Evolutionary conservation across 129 eudicot genomes (phyloP).

Genomic region (Glebionis coronaria): DNA sequence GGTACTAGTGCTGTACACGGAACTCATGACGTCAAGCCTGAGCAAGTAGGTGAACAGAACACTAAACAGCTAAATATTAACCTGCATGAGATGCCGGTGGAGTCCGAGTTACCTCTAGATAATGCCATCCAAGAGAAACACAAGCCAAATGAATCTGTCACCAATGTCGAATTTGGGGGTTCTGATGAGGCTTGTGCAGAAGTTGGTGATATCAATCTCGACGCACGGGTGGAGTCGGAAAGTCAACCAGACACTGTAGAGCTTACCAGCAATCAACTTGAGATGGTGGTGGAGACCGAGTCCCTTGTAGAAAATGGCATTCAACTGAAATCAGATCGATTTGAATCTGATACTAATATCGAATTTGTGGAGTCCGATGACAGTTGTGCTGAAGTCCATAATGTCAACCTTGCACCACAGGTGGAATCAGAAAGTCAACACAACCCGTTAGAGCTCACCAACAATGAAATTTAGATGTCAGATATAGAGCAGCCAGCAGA

Average conservation of each 20-base stretch:
- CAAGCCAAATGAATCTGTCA: not conserved
- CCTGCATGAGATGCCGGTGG: not conserved
- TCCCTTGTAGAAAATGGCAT: not conserved
- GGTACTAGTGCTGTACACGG: too few relatives aligned
- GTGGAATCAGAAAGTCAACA: constrained; percentile 1
- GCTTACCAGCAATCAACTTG: too few relatives aligned
- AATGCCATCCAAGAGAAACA: not conserved
- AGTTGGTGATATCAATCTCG: too few relatives aligned
- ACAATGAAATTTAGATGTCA: not conserved
- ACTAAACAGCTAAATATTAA: not conserved
- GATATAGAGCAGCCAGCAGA: not conserved
- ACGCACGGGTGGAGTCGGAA: too few relatives aligned
- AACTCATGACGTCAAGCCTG: not conserved
- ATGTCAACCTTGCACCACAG: constrained; percentile 2
- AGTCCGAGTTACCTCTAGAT: not conserved
- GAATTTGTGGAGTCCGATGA: not conserved
- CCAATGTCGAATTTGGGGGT: not conserved
- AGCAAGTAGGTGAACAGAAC: not conserved
- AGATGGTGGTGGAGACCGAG: not conserved
- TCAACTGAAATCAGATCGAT: constrained; percentile 1
- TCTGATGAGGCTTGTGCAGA: not conserved
- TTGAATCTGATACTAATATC: not conserved
- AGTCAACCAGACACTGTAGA: too few relatives aligned
- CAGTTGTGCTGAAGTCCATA: not conserved
- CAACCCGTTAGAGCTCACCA: not conserved